Evolutionary conservation across 2,329 filamentous ascomycete genomes (phyloP).

Genomic region (Lachnellula arida): DNA sequence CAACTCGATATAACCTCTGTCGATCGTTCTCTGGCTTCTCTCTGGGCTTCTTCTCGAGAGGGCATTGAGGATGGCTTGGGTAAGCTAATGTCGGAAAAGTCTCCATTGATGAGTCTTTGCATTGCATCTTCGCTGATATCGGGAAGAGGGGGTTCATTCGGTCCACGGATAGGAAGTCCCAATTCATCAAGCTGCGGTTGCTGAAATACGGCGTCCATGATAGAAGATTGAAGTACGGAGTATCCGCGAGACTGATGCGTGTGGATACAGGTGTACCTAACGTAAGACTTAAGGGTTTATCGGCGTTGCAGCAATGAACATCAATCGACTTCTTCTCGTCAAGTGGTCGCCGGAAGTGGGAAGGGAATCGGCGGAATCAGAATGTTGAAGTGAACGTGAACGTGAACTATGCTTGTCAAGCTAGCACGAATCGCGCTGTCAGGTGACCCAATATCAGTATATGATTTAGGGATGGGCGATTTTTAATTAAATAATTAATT

Average conservation of each 20-base stretch:
- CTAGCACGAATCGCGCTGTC: too few species aligned
- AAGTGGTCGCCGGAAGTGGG: too few species aligned
- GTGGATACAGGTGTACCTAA: too few species aligned
- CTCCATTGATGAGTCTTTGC: neutral
- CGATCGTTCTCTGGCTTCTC: slow-evolving; percentile 11
- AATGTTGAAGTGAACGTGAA: too few species aligned
- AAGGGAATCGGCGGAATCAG: too few species aligned
- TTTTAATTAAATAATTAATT: too few species aligned
- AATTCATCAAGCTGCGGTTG: neutral
- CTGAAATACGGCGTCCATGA: neutral
- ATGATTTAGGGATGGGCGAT: too few species aligned
- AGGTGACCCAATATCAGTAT: too few species aligned
- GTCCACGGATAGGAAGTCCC: neutral
- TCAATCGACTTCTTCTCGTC: too few species aligned
- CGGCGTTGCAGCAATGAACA: too few species aligned
- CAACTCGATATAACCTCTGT: slow-evolving; percentile 7
- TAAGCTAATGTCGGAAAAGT: neutral
- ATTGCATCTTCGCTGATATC: neutral
- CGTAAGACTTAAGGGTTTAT: too few species aligned
- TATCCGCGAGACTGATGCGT: neutral
- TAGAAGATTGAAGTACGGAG: neutral
- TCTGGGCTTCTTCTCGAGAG: slow-evolving; percentile 2
- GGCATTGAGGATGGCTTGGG: slow-evolving; percentile 4
- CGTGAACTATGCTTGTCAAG: too few species aligned
- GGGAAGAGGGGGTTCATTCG: neutral